Percentiles rank a stretch among this genome's conserved stretches.
These are phyloP conservation scores for Aspergillus unguis DNA, from an alignment of 2,329 filamentous ascomycete genomes.

Conservation along the genomic window DNA sequence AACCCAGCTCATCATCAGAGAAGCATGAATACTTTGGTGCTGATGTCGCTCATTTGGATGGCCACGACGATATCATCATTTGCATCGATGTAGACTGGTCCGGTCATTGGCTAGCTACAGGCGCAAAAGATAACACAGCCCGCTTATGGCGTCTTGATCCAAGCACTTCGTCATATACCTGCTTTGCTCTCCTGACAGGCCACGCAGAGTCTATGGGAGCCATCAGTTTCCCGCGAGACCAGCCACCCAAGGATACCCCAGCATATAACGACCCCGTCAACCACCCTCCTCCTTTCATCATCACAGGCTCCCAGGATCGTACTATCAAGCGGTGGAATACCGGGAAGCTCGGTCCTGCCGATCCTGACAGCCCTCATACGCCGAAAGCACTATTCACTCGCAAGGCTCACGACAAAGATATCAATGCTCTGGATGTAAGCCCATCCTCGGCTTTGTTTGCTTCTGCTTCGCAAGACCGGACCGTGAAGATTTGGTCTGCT, in stretches of 20 bases:
- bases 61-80: conserved; percentile 94
- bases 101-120: conserved; percentile 92
- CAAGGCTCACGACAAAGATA: conserved; percentile 97
- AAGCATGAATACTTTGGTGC: conserved; percentile 72
- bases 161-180: conserved; percentile 69
- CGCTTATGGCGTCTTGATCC: conserved; percentile 85
- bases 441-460: conserved; percentile 76
- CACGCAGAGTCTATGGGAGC: conserved; percentile 93
- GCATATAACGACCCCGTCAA: conserved; percentile 70
- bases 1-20: conserved; percentile 31
- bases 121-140: conserved; percentile 94
- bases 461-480: conserved; percentile 93
- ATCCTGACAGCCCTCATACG: conserved; percentile 31
- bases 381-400: conserved; percentile 72
- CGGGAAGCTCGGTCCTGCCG: conserved; percentile 56
- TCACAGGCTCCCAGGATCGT: conserved; percentile 92
- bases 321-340: conserved; percentile 95
- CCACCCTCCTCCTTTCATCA: conserved; percentile 75
- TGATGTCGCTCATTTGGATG: conserved; percentile 79
- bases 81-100: conserved; percentile 95
- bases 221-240: conserved; percentile 71
- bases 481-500: conserved; percentile 93
- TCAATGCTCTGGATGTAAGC: conserved; percentile 87
- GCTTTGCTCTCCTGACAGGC: conserved; percentile 78
- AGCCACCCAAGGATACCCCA: conserved; percentile 65